Base-by-base conservation (phyloP, 495 filamentous ascomycete species). In the Mycothermus thermophilus region DNA sequence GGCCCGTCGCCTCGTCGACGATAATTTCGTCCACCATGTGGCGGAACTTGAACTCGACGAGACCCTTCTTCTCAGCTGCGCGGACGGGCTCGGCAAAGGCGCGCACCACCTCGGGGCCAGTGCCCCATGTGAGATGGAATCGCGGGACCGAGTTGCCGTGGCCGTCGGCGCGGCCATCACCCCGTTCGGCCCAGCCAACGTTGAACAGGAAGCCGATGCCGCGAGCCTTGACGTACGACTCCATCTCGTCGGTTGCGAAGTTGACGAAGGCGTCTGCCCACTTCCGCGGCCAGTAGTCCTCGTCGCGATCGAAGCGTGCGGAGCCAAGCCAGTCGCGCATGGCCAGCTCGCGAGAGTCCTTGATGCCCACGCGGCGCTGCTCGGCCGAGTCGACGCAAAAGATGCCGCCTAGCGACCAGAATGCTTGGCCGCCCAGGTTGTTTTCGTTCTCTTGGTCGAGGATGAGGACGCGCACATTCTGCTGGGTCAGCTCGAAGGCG, bases 261-360 rank as follows among this genome's bases (percentile, higher is more conserved):
- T 65, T 46, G 16, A 71, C 66, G 44, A 69, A 71, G 5, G 66
- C 66, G 43, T 67, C 58, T 27, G 66, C 66, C 66, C 66, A 71
- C 25, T 48, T 44, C 16, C 62, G 59, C 24, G 65, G 64, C 65
- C 65, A 69, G 41, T 45, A 41, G 44, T 71, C 66, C 38, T 69
- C 60, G 10, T 49, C 51, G 23, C 62, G 62, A 40, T 68, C 64
- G 48, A 71, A 71, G 19, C 51, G 49, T n/a, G 66, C 66, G 1
- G 57, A 57, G 8, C 56, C 51, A 3, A 68, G 20, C 66, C 66
- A 71, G 47, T 71, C 66, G 49, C 59, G 58, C 51, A 66, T 37
- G 9, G 65, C 66, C 4, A 71, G 50, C 34, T 52, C 50, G 27
- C 58, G 62, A 31, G 58, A 59, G 47, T 71, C 66, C 30, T 49